Evolutionary conservation across 306 rosid species (phyloP).

Genomic region (Fagus sylvatica): DNA sequence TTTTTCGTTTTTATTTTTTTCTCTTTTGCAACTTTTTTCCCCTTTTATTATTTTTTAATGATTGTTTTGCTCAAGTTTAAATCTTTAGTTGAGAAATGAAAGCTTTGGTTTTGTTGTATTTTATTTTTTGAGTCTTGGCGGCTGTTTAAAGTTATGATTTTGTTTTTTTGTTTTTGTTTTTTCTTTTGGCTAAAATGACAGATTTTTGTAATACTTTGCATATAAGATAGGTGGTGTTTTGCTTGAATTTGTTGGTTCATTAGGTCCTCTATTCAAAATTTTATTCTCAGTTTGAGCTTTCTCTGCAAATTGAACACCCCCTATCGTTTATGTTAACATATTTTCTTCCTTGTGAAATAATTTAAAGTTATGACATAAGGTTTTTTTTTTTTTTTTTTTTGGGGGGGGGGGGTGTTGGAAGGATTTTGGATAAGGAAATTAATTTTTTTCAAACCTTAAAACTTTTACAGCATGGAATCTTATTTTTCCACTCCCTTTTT

Average conservation of each 20-base stretch:
- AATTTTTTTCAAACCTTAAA: no score
- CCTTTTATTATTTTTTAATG: neutral
- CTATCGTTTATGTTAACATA: neutral
- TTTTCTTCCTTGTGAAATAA: neutral
- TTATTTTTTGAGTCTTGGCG: neutral
- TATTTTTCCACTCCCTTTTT: no score
- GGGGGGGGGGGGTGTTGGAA: neutral
- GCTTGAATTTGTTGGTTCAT: neutral
- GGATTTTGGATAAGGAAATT: no score
- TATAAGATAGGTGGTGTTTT: slow-evolving; percentile 8
- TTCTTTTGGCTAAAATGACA: neutral
- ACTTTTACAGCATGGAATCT: no score
- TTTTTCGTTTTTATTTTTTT: neutral
- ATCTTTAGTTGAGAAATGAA: neutral
- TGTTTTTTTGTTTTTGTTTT: neutral
- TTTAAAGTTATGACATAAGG: neutral
- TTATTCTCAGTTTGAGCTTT: slow-evolving; percentile 15
- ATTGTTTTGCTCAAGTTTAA: neutral
- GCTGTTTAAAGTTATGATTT: neutral
- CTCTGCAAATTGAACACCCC: slow-evolving; percentile 14
- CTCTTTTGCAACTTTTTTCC: neutral
- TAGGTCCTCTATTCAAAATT: neutral
- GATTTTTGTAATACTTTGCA: neutral
- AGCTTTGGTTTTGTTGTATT: neutral
- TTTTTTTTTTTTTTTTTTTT: neutral